phyloP scores from a whole-genome alignment of 2,329 filamentous ascomycete species.

The Emergomyces africanus region DNA sequence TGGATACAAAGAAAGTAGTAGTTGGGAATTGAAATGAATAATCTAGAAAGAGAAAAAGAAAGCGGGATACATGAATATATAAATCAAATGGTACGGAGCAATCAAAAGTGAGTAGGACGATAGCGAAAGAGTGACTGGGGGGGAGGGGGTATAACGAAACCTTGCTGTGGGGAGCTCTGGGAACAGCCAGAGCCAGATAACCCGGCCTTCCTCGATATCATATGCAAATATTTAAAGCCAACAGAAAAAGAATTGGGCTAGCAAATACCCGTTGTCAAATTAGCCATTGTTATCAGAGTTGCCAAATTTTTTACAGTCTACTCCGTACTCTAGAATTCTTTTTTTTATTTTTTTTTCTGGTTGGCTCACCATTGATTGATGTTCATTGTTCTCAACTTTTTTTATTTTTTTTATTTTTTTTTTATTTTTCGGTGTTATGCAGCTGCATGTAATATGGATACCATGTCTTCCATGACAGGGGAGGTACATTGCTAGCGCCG shows the following conservation, averaged over 20 bases:
- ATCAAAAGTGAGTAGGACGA: constrained; percentile 3
- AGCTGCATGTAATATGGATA: constrained; percentile 3
- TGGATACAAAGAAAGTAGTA: neutral
- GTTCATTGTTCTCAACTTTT: neutral
- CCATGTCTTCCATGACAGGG: neutral
- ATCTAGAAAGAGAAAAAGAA: constrained; percentile 1
- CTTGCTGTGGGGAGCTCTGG: no score
- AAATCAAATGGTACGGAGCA: constrained; percentile 2
- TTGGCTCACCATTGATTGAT: neutral
- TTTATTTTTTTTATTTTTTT: neutral
- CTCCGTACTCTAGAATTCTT: neutral
- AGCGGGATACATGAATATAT: neutral
- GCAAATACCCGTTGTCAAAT: neutral
- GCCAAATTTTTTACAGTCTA: neutral
- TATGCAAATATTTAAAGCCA: neutral
- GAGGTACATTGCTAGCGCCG: neutral
- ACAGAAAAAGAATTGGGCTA: neutral
- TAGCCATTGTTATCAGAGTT: neutral
- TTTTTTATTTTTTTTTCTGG: neutral
- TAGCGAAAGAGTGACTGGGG: constrained; percentile 5
- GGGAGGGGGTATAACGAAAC: constrained; percentile 2
- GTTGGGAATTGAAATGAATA: neutral
- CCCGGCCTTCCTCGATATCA: neutral
- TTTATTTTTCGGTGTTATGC: neutral
- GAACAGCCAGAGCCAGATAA: neutral